A percentile compares a stretch with the other conserved stretches of the same genome.
Evolutionary conservation across 495 filamentous ascomycete species (phyloP).

Genomic region (Durotheca rogersii): DNA sequence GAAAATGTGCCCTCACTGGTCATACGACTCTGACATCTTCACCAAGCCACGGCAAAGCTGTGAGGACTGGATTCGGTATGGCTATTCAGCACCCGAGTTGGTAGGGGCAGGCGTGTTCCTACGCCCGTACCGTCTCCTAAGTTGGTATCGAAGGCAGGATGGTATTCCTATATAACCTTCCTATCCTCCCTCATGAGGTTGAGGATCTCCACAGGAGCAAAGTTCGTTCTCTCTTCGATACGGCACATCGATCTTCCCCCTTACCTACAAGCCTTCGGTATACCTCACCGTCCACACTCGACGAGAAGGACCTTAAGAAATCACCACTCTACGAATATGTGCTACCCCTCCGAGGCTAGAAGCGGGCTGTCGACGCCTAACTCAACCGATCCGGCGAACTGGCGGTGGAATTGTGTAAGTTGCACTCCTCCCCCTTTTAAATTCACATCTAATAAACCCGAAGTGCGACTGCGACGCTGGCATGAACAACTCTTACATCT

Average conservation of each 20-base stretch:
- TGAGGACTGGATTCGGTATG: constrained; percentile 4
- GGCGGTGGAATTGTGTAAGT: constrained; percentile 27
- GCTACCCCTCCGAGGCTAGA: too few species aligned
- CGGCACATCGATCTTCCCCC: background rate
- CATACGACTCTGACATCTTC: constrained; percentile 22
- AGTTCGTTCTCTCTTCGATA: too few species aligned
- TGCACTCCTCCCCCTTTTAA: background rate
- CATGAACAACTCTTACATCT: constrained; percentile 5
- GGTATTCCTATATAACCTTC: too few species aligned
- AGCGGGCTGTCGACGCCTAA: background rate
- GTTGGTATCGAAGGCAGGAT: too few species aligned
- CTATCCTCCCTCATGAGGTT: too few species aligned
- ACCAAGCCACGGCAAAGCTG: constrained; percentile 11
- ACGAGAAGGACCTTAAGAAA: background rate
- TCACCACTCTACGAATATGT: too few species aligned
- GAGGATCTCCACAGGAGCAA: too few species aligned
- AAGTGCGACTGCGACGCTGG: constrained; percentile 13
- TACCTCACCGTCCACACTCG: background rate
- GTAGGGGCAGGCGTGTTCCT: background rate
- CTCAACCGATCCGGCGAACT: background rate
- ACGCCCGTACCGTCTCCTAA: background rate
- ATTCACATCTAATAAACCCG: constrained; percentile 2
- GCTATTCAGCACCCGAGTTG: background rate
- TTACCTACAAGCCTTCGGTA: background rate
- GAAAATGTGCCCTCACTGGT: constrained; percentile 9